These are phyloP conservation scores for Rhinocladiella mackenziei DNA, from an alignment of 2,329 filamentous ascomycete species.

Conservation along the genomic window DNA sequence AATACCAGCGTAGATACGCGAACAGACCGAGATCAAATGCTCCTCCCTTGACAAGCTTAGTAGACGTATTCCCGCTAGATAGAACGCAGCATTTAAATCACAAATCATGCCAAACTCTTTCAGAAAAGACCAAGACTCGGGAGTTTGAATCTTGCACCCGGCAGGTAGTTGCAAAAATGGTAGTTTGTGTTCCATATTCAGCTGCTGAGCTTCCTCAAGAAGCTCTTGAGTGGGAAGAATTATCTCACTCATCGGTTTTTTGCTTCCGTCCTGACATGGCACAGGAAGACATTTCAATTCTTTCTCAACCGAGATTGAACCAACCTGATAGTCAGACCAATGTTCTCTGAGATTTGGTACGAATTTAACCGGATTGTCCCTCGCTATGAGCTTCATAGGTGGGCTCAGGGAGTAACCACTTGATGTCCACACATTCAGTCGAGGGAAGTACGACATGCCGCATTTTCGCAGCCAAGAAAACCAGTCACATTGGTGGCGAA, in stretches of 20 bases:
- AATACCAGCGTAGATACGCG: conserved; percentile 13
- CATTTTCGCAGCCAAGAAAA: conserved; percentile 8
- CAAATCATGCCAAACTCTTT: conserved; percentile 15
- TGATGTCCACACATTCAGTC: not conserved
- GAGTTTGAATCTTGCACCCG: conserved; percentile 2
- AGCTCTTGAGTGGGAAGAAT: conserved; percentile 15
- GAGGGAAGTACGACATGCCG: conserved; percentile 10
- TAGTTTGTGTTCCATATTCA: not conserved
- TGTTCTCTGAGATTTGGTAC: conserved; percentile 15
- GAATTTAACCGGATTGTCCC: conserved; percentile 13
- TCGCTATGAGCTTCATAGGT: conserved; percentile 11
- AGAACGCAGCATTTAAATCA: conserved; percentile 8
- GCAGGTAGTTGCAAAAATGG: conserved; percentile 16
- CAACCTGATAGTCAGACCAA: conserved; percentile 10
- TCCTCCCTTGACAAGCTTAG: not conserved
- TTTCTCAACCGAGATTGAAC: conserved; percentile 4
- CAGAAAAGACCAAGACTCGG: conserved; percentile 15
- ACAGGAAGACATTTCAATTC: conserved; percentile 6
- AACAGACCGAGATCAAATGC: conserved; percentile 7
- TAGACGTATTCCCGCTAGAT: conserved; percentile 4
- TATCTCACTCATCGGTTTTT: conserved; percentile 2
- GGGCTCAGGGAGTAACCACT: not conserved
- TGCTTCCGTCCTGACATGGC: conserved; percentile 6
- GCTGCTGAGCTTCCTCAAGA: not conserved
- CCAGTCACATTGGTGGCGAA: conserved; percentile 7